Evolutionary conservation across 1,284 basidiomycete genomes (phyloP), one percentile per base, ranked within the genome.

Genomic region (Apiotrichum brassicae): DNA sequence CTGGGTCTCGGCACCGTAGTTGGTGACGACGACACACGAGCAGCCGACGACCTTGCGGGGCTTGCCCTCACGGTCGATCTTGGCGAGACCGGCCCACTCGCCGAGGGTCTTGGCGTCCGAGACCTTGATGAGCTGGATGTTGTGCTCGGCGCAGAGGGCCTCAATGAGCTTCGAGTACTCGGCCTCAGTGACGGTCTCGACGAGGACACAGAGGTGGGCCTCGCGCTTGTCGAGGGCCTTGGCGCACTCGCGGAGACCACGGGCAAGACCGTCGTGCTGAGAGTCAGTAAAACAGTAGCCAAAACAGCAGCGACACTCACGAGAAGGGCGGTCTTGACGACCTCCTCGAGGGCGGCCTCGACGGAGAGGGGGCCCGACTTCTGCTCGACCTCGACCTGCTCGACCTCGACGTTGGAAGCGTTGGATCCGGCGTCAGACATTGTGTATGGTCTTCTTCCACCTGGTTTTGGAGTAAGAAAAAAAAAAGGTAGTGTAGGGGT

Each of bases 101-200:
- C 93, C 94, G 68, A 98, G 85, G 63, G 94, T 84, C 80, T 98
- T 98, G 72, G 90, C 87, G 77, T 97, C 94, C 47, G 78, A 78
- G 70, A 98, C 91, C 80, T 97, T 97, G 86, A 97, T 97, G 62
- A 97, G 79, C 82, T 94, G 92, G 79, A 97, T 97, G 77, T 92
- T 92, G 84, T 97, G 90, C 81, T 97, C 93, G 63, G 90, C 89
- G 76, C 94, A 97, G 72, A 97, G 89, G 48, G 93, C 94, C 79
- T 97, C 93, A 65, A 97, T 95, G 79, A 98, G 89, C 81, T 97
- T 97, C 82, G 97, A 87, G 83, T 98, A 97, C 79, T 97, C 94
- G 66, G 92, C 89, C 80, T 97, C 94, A 56, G 87, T 94, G 81
- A 92, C 95, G 56, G 91, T 92, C 84, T 98, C 94, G 74, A 97